Percentiles rank a stretch among this genome's conserved stretches.
These are phyloP conservation scores for Talaromyces islandicus DNA, from an alignment of 2,329 filamentous ascomycete species.

Conservation along the genomic window DNA sequence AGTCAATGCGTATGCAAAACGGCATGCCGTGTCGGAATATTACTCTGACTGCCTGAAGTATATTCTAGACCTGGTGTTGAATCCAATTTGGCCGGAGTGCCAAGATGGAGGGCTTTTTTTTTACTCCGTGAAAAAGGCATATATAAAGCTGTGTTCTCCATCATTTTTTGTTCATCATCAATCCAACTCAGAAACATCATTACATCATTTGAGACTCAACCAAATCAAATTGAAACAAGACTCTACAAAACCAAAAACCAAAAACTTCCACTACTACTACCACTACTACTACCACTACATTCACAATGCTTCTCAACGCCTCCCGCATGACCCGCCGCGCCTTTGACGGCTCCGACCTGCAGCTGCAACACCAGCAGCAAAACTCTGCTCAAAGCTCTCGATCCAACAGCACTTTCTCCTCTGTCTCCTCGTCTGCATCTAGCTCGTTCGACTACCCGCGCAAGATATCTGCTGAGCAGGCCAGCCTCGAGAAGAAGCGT, in stretches of 20 bases:
- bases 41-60: not conserved
- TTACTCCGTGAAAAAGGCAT: not conserved
- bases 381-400: not conserved
- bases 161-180: not conserved
- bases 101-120: not conserved
- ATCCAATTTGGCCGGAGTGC: not conserved
- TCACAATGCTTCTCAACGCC: conserved; percentile 7
- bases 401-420: not conserved
- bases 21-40: not conserved
- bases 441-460: not conserved
- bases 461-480: not conserved
- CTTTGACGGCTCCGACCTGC: conserved; percentile 8
- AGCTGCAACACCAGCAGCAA: not conserved
- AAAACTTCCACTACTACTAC: not conserved
- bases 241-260: not conserved
- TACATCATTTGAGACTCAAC: not conserved
- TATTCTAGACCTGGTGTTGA: not conserved
- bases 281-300: not conserved
- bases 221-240: not conserved
- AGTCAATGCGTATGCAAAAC: not conserved
- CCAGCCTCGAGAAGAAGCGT: not conserved
- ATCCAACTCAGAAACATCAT: not conserved
- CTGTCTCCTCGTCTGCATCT: not conserved
- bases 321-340: conserved; percentile 2
- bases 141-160: not conserved